These are phyloP conservation scores for Coffea canephora DNA, from an alignment of 257 asterid species.

Conservation along the genomic window DNA sequence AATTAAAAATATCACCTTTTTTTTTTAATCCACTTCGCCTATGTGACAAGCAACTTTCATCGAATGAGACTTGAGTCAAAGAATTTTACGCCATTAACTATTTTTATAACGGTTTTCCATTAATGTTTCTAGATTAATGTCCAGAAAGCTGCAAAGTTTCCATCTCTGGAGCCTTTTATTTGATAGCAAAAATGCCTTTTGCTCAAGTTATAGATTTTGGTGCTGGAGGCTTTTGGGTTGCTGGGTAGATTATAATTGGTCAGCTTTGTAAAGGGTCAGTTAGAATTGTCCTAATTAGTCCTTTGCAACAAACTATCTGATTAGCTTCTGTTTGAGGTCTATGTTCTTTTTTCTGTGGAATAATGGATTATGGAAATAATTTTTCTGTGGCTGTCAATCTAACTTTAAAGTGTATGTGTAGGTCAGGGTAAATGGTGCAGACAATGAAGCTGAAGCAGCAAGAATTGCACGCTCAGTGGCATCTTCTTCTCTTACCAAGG, in stretches of 20 bases:
- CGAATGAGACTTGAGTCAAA: not conserved
- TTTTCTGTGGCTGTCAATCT: conserved; percentile 2
- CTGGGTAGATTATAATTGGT: not conserved
- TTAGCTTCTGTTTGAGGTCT: conserved; percentile 1
- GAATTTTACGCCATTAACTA: not conserved
- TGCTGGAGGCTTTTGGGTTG: not conserved
- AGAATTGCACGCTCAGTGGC: conserved; percentile 93
- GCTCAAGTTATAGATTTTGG: not conserved
- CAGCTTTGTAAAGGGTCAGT: not conserved
- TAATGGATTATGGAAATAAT: not conserved
- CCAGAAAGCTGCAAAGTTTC: not conserved
- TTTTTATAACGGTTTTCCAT: not conserved
- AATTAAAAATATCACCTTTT: too few species aligned
- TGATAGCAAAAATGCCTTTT: not conserved
- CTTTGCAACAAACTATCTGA: not conserved
- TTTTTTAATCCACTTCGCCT: not conserved
- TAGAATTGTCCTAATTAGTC: not conserved
- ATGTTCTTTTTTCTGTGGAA: not conserved
- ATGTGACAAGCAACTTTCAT: not conserved
- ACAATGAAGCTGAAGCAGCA: conserved; percentile 82
- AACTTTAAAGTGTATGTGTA: conserved; percentile 22
- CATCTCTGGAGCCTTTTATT: not conserved
- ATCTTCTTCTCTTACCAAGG: conserved; percentile 91
- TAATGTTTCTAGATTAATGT: not conserved
- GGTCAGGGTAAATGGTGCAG: conserved; percentile 86